Evolutionary conservation across 1,284 basidiomycete species (phyloP).

Genomic region (Apiotrichum porosum): DNA sequence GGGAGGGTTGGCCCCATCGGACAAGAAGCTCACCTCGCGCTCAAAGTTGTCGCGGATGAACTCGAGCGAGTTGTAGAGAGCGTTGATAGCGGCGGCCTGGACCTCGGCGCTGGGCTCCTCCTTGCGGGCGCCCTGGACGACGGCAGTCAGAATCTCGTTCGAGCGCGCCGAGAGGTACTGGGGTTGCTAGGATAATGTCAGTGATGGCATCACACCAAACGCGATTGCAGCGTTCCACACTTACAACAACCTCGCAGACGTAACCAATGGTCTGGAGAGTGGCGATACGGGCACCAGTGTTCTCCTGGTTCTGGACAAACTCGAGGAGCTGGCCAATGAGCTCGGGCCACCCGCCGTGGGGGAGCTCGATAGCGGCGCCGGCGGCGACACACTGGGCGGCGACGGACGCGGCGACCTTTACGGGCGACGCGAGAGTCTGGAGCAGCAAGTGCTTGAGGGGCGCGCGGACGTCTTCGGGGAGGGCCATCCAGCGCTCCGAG

Average conservation of each 20-base stretch:
- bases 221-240: constrained; percentile 33
- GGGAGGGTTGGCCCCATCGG: not conserved
- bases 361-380: constrained; percentile 88
- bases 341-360: constrained; percentile 80
- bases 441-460: constrained; percentile 89
- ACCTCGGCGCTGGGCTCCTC: constrained; percentile 92
- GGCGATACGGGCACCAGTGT: constrained; percentile 75
- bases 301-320: constrained; percentile 74
- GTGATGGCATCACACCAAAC: not conserved
- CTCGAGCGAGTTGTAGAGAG: constrained; percentile 92
- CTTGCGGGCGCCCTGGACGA: constrained; percentile 95
- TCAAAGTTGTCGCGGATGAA: constrained; percentile 98
- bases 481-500: constrained; percentile 71
- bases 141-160: constrained; percentile 97
- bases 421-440: constrained; percentile 69
- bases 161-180: constrained; percentile 82
- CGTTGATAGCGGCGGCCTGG: constrained; percentile 89
- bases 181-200: constrained; percentile 67
- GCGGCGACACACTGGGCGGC: constrained; percentile 92
- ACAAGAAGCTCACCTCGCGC: constrained; percentile 63
- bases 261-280: constrained; percentile 94
- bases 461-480: constrained; percentile 63
- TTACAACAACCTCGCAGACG: constrained; percentile 91
- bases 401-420: constrained; percentile 71
- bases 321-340: constrained; percentile 82